These are phyloP conservation scores for Gynochthodes officinalis DNA, from an alignment of 257 asterid genomes.

Conservation along the genomic window DNA sequence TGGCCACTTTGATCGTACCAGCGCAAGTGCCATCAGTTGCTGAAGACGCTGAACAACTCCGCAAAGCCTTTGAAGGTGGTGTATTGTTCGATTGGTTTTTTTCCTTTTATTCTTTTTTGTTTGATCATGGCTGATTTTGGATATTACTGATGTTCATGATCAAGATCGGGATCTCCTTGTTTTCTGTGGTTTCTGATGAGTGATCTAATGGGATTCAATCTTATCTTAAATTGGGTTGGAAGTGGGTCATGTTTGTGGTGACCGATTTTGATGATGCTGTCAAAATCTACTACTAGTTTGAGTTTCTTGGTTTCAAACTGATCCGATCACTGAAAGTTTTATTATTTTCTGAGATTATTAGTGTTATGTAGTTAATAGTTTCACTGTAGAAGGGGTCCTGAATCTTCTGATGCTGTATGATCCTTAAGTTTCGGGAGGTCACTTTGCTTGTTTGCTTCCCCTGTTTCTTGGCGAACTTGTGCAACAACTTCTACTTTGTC, in stretches of 20 bases:
- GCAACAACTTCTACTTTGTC: no score
- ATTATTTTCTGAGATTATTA: neutral
- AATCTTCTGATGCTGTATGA: slow-evolving; percentile 1
- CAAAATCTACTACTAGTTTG: neutral
- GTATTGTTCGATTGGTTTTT: neutral
- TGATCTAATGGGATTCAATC: neutral
- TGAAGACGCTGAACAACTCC: slow-evolving; percentile 77
- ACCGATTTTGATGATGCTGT: neutral
- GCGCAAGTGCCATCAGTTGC: slow-evolving; percentile 47
- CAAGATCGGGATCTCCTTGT: neutral
- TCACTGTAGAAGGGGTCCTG: neutral
- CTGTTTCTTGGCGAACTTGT: no score
- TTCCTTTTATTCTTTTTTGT: neutral
- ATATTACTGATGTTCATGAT: neutral
- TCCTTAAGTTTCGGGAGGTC: neutral
- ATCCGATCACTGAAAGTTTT: neutral
- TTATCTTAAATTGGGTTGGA: neutral
- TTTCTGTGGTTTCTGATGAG: neutral
- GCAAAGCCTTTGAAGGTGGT: slow-evolving; percentile 68
- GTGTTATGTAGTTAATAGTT: neutral
- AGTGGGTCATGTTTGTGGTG: neutral
- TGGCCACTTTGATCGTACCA: slow-evolving; percentile 67
- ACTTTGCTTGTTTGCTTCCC: neutral
- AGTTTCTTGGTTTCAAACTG: neutral
- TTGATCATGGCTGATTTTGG: slow-evolving; percentile 1